Base-by-base conservation (phyloP, 192 early-diverging fungal species). In the Coemansia sp. region DNA sequence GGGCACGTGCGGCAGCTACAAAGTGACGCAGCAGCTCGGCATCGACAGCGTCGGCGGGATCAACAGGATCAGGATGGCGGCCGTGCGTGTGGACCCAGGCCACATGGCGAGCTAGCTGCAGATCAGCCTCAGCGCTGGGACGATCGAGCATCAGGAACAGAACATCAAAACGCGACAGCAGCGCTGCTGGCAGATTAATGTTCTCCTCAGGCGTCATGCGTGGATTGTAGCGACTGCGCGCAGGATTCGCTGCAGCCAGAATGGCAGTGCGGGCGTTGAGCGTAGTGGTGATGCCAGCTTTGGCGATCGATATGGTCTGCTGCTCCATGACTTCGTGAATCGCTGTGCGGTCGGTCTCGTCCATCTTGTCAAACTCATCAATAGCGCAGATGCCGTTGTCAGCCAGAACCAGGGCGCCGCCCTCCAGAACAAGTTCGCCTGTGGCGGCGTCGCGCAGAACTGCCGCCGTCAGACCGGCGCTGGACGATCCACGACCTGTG, bases 241-340 rank as follows among this genome's bases (percentile, higher is more conserved):
- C 85, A 36, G 97, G 97, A 74, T 99, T 99, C 59, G 97, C 97
- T 5, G 95, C 95, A 1, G 97, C 95, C 19, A 97, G 84, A 52
- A 99, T 94, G 3, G 94, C 93, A 4, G 94, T 89, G 63, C 97
- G 89, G 0, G 97, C 97, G 67, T 97, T 97, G 23, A 99, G 78
- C 4, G 94, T 97, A 4, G 95, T 98, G 25, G 93, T 96, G 77
- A 99, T 99, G 60, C 97, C 97, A 23, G 97, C 97, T 83, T 98
- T 98, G 72, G 88, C 87, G 54, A 99, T 96, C 62, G 89, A 92
- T 70, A 99, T 96, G 2, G 95, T 99, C 82, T 99, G 97, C 70
- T 99, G 97, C 87, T 99, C 97, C 97, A 99, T 99, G 10, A 98
- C 97, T 81, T 99, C 97, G 72, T 98, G 97, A 72, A 99, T 96